Percentiles rank a stretch among this genome's conserved stretches.
phyloP scores from a whole-genome alignment of 2,329 filamentous ascomycete species.

The Claviceps pazoutovae region DNA sequence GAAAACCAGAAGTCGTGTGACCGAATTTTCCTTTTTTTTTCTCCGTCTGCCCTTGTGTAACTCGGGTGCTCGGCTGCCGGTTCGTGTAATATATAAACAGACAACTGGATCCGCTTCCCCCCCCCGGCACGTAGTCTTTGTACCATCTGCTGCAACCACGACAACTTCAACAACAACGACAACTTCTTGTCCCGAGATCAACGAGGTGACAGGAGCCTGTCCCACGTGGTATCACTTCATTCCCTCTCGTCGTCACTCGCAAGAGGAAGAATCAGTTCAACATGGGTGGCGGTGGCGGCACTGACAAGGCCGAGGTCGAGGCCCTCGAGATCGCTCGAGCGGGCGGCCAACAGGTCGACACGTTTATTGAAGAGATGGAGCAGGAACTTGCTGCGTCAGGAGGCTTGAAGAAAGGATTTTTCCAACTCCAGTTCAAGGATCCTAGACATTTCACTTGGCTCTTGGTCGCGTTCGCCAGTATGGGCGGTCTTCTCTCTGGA shows the following conservation, averaged over 20 bases:
- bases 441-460: slow-evolving; percentile 53
- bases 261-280: neutral
- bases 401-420: slow-evolving; percentile 25
- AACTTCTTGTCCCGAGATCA: no score
- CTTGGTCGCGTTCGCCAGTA: slow-evolving; percentile 57
- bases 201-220: neutral
- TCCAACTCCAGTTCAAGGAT: slow-evolving; percentile 45
- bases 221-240: neutral
- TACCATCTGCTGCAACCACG: neutral
- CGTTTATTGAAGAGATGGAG: slow-evolving; percentile 28
- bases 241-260: neutral
- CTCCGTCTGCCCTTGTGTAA: neutral
- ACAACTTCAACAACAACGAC: no score
- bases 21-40: neutral
- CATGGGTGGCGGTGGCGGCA: slow-evolving; percentile 4
- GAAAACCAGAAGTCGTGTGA: neutral
- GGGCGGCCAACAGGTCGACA: slow-evolving; percentile 22
- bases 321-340: slow-evolving; percentile 23
- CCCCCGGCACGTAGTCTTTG: neutral
- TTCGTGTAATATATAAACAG: neutral
- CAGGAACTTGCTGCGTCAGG: slow-evolving; percentile 21
- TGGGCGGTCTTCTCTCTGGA: slow-evolving; percentile 59
- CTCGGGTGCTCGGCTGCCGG: no score
- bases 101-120: neutral
- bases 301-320: slow-evolving; percentile 19